A percentile compares a stretch with the other conserved stretches of the same genome.
Evolutionary conservation across 225 moss, liverwort and hornwort genomes (phyloP).

Genomic region (Asterella californica): DNA sequence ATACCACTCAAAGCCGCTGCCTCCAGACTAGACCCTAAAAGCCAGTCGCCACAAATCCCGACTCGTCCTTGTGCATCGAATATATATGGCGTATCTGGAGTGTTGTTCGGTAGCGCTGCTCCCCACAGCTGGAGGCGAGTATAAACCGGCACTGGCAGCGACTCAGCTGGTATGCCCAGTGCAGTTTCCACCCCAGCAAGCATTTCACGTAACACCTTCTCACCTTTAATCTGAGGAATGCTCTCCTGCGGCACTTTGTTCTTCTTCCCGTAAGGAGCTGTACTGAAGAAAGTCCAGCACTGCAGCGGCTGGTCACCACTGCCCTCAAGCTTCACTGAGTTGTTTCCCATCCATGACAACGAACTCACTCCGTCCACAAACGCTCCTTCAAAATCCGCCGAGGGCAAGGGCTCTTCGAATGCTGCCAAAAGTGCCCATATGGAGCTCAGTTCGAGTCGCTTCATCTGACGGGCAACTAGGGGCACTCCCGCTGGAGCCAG

Average conservation of each 20-base stretch:
- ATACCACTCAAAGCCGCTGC: conserved; percentile 95
- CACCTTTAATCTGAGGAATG: conserved; percentile 73
- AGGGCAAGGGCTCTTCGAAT: conserved; percentile 65
- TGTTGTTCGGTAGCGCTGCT: conserved; percentile 41
- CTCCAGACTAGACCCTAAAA: conserved; percentile 90
- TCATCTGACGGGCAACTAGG: conserved; percentile 79
- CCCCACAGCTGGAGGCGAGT: conserved; percentile 88
- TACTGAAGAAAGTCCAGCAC: conserved; percentile 98
- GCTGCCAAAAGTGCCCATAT: conserved; percentile 97
- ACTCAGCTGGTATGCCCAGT: conserved; percentile 68
- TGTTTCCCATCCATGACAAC: conserved; percentile 95
- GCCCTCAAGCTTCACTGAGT: conserved; percentile 58
- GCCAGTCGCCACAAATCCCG: conserved; percentile 96
- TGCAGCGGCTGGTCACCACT: conserved; percentile 44
- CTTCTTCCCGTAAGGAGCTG: conserved; percentile 80
- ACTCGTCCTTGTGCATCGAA: conserved; percentile 85
- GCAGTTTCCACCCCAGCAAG: conserved; percentile 75
- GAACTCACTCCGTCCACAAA: conserved; percentile 80
- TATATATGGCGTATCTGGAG: conserved; percentile 83
- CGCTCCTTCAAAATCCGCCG: conserved; percentile 65
- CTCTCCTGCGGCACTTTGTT: conserved; percentile 98
- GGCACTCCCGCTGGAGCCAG: conserved; percentile 83
- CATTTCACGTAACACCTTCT: conserved; percentile 79
- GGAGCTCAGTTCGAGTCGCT: conserved; percentile 88
- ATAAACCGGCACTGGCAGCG: conserved; percentile 68